phyloP scores from a whole-genome alignment of 768 basidiomycete species.

The Naganishia antarctica region DNA sequence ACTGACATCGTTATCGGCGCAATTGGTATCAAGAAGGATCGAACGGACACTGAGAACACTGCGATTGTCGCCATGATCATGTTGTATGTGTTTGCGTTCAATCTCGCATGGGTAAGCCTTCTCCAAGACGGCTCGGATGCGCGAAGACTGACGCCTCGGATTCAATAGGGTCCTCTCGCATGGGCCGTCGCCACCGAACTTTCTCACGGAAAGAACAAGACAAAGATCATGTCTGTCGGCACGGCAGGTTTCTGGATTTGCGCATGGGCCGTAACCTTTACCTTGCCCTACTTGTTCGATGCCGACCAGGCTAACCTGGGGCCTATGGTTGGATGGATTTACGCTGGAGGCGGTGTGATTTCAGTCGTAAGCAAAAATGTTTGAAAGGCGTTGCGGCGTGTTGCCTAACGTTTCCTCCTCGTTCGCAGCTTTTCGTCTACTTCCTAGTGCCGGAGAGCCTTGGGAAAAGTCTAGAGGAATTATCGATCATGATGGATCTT shows the following conservation, averaged over 20 bases:
- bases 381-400: no score
- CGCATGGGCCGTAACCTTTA: constrained; percentile 48
- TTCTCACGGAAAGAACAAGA: constrained; percentile 42
- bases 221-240: constrained; percentile 47
- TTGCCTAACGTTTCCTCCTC: constrained; percentile 14
- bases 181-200: constrained; percentile 35
- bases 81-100: constrained; percentile 48
- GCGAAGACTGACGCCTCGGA: no score
- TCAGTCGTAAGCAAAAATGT: constrained; percentile 37
- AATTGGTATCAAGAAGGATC: constrained; percentile 33
- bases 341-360: constrained; percentile 36
- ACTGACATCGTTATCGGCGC: constrained; percentile 42
- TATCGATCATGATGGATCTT: constrained; percentile 40
- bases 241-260: constrained; percentile 49
- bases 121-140: constrained; percentile 17
- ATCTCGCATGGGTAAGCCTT: constrained; percentile 45
- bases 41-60: constrained; percentile 37
- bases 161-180: constrained; percentile 24
- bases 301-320: constrained; percentile 36
- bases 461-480: constrained; percentile 37
- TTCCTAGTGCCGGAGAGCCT: constrained; percentile 45
- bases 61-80: constrained; percentile 47
- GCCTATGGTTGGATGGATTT: constrained; percentile 47
- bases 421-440: constrained; percentile 41
- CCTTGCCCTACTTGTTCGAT: constrained; percentile 48